Evolutionary conservation across 192 early-diverging fungal species (phyloP).

Genomic region (Coemansia sp.): DNA sequence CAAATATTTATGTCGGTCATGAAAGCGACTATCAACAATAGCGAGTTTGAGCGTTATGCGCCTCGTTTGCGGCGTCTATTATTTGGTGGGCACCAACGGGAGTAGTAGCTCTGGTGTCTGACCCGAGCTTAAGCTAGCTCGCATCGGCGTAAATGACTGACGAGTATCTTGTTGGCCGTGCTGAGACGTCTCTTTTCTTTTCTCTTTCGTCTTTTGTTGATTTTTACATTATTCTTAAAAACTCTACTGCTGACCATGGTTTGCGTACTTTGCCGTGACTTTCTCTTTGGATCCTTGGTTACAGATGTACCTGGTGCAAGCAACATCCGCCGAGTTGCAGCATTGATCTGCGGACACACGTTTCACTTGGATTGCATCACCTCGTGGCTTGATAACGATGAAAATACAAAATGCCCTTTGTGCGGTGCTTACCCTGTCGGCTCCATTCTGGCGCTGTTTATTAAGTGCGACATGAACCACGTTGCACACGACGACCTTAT

Average conservation of each 20-base stretch:
- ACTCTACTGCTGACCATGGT: neutral
- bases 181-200: neutral
- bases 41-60: no score
- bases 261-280: neutral
- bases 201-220: neutral
- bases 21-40: no score
- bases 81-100: neutral
- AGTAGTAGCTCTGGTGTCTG: neutral
- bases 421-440: neutral
- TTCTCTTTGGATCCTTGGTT: neutral
- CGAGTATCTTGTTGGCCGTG: neutral
- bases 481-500: neutral
- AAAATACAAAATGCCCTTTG: neutral
- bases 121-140: neutral
- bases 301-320: neutral
- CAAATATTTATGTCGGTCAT: no score
- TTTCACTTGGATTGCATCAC: conserved; percentile 2
- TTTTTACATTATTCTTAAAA: neutral
- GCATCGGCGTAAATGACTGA: neutral
- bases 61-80: no score
- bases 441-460: neutral
- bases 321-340: neutral
- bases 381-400: neutral
- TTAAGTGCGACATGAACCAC: conserved; percentile 1
- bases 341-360: neutral